These are phyloP conservation scores for Cercospora zeae-maydis DNA, from an alignment of 2,329 filamentous ascomycete genomes.

Conservation along the genomic window DNA sequence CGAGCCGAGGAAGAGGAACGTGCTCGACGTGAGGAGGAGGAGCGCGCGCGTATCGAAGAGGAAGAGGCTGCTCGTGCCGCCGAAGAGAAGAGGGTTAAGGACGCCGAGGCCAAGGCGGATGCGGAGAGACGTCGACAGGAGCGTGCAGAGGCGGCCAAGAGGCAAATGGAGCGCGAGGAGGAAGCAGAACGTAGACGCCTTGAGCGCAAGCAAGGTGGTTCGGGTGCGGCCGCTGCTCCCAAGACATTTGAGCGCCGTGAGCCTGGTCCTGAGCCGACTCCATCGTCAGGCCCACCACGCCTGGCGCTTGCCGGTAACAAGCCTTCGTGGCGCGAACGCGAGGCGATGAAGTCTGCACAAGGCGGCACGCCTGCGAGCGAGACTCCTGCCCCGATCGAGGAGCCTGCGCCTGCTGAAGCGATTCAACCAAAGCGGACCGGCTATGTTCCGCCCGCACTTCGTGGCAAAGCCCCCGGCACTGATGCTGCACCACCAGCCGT, in stretches of 20 bases:
- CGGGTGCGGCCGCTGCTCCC: slow-evolving; percentile 37
- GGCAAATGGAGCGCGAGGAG: slow-evolving; percentile 62
- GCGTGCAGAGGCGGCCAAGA: slow-evolving; percentile 35
- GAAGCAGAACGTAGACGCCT: slow-evolving; percentile 74
- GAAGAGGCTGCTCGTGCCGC: slow-evolving; percentile 77
- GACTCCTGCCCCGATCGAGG: slow-evolving; percentile 32
- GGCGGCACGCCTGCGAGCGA: slow-evolving; percentile 25
- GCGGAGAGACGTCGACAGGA: slow-evolving; percentile 64
- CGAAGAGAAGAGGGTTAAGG: slow-evolving; percentile 63
- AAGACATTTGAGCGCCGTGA: slow-evolving; percentile 25
- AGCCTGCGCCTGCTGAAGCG: slow-evolving; percentile 39
- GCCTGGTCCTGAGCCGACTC: slow-evolving; percentile 45
- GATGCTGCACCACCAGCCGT: slow-evolving; percentile 28
- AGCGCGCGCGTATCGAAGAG: slow-evolving; percentile 74
- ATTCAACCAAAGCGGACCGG: slow-evolving; percentile 39
- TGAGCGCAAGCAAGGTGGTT: slow-evolving; percentile 54
- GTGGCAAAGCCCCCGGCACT: slow-evolving; percentile 34
- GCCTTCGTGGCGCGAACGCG: slow-evolving; percentile 70
- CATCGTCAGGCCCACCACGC: slow-evolving; percentile 54
- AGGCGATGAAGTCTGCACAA: slow-evolving; percentile 50
- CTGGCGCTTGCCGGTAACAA: slow-evolving; percentile 56
- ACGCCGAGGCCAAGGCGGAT: slow-evolving; percentile 60
- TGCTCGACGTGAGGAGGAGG: slow-evolving; percentile 75
- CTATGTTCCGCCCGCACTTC: slow-evolving; percentile 48
- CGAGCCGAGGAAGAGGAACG: slow-evolving; percentile 83